Evolutionary conservation across 768 basidiomycete species (phyloP), one percentile per base, ranked within the genome.

Genomic region (Hydnomerulius pinastri): DNA sequence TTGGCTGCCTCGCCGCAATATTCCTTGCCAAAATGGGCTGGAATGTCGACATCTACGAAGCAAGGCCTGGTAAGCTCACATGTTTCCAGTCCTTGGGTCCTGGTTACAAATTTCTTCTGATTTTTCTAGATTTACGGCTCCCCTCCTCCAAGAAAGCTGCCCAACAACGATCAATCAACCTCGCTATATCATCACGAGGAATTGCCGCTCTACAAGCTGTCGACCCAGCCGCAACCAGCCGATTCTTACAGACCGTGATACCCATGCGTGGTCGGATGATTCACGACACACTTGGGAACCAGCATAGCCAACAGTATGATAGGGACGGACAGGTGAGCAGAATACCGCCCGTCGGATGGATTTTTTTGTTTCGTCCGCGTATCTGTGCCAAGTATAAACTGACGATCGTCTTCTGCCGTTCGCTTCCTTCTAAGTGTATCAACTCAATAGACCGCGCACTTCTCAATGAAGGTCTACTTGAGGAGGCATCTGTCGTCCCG

Each of bases 221-320:
- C 55, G 89, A 95, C 71, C 75, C 83, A 35, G 78, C 74, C 30
- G 73, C 83, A 55, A 82, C 88, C 21, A 76, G 82, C 46, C 77
- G 83, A 53, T 87, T 95, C 63, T 69, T 96, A 60, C 73, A 84
- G 58, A 77, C 82, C 25, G 87, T 86, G 33, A 94, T 98, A 71
- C 94, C 94, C 58, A 95, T 98, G 93, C 83, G 79, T 60, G 95
- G 93, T 37, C 81, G 96, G 43, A 96, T 98, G 92, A 92, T 98
- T 56, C 96, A 98, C 73, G 82, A 84, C 61, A 63, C 67, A 53
- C 73, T 81, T 58, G 89, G 90, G 50, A 78, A 79, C 58, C 76
- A 81, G 56, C 82, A 91, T 62, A 92, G 92, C 59, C 93, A 96
- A 73, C 71, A 75, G 44, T 97, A 97, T 71, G 95, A 96, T 70